Evolutionary conservation across 768 basidiomycete genomes (phyloP).

Genomic region (Leucocoprinus birnbaumii): DNA sequence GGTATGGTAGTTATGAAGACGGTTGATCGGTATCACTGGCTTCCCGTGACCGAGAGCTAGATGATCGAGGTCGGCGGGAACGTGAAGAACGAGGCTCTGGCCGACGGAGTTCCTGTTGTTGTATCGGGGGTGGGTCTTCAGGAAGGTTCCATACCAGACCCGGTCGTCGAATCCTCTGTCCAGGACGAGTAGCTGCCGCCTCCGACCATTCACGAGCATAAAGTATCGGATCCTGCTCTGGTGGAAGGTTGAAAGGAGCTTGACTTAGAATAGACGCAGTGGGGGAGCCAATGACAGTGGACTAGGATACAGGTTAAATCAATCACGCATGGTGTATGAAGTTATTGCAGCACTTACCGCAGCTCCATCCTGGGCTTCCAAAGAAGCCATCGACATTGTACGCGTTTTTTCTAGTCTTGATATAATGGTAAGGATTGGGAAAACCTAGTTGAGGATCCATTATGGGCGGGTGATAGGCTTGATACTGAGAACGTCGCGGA

Average conservation of each 20-base stretch:
- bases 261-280: slow-evolving; percentile 68
- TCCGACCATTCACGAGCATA: slow-evolving; percentile 75
- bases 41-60: slow-evolving; percentile 7
- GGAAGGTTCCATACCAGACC: slow-evolving; percentile 66
- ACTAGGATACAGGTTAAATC: slow-evolving; percentile 45
- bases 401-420: slow-evolving; percentile 57
- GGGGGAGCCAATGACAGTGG: slow-evolving; percentile 70
- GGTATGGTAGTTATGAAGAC: background rate
- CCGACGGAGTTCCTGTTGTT: slow-evolving; percentile 33
- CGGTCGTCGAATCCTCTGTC: slow-evolving; percentile 36
- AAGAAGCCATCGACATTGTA: slow-evolving; percentile 69
- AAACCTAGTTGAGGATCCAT: slow-evolving; percentile 44
- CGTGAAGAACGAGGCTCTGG: slow-evolving; percentile 14
- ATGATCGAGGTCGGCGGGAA: slow-evolving; percentile 1
- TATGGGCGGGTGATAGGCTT: slow-evolving; percentile 10
- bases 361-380: slow-evolving; percentile 79
- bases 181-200: slow-evolving; percentile 3
- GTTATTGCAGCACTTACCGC: slow-evolving; percentile 55
- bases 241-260: slow-evolving; percentile 49
- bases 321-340: slow-evolving; percentile 7
- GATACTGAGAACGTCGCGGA: slow-evolving; percentile 11
- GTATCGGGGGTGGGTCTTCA: slow-evolving; percentile 39
- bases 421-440: slow-evolving; percentile 63
- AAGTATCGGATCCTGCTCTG: slow-evolving; percentile 55
- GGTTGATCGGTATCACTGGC: slow-evolving; percentile 9